These are phyloP conservation scores for Simplicillium aogashimaense DNA, from an alignment of 2,329 filamentous ascomycete species.

Conservation along the genomic window DNA sequence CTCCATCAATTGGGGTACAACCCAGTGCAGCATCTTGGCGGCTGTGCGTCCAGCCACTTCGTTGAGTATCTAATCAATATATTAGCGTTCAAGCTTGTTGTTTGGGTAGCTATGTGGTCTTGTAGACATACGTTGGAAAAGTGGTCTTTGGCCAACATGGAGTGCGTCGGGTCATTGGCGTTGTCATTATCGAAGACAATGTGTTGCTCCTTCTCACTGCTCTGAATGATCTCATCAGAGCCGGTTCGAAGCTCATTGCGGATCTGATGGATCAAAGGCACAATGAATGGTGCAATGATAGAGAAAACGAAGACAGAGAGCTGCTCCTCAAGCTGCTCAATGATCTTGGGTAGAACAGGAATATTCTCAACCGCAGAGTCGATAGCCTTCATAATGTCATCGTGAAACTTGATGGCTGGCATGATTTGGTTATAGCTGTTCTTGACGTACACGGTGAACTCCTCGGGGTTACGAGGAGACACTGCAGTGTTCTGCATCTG, in stretches of 20 bases:
- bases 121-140: constrained; percentile 61
- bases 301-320: constrained; percentile 84
- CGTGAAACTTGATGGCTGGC: constrained; percentile 84
- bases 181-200: constrained; percentile 76
- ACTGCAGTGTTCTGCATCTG: constrained; percentile 68
- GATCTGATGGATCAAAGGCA: constrained; percentile 79
- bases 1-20: constrained; percentile 79
- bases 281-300: constrained; percentile 78
- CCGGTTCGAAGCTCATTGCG: constrained; percentile 80
- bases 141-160: constrained; percentile 82
- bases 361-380: constrained; percentile 73
- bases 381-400: constrained; percentile 75
- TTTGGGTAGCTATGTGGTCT: not conserved
- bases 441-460: constrained; percentile 68
- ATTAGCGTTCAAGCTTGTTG: not conserved
- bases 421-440: constrained; percentile 71
- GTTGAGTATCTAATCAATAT: constrained; percentile 55
- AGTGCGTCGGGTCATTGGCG: constrained; percentile 77
- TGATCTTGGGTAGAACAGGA: constrained; percentile 71
- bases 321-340: constrained; percentile 81
- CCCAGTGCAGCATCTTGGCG: constrained; percentile 70
- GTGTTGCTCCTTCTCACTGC: constrained; percentile 73
- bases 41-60: constrained; percentile 79
- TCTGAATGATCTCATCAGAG: constrained; percentile 78
- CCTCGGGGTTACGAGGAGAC: constrained; percentile 72